Evolutionary conservation across 2,329 filamentous ascomycete species (phyloP), one percentile per base, ranked within the genome.

Genomic region (Lasiodiplodia sp.): DNA sequence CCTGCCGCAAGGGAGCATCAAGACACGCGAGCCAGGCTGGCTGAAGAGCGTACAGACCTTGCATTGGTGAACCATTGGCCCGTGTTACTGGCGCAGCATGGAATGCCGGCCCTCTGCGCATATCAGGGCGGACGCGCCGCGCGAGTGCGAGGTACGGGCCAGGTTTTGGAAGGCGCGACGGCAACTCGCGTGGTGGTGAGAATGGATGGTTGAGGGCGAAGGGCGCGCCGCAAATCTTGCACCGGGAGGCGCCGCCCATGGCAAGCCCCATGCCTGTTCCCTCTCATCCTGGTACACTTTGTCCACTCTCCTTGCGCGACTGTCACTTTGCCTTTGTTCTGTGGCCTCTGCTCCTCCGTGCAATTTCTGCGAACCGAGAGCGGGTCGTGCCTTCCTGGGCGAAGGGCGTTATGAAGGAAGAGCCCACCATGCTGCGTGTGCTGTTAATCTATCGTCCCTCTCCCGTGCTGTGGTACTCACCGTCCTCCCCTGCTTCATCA

Each of bases 11-110:
- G 64, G 64, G 64, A 58, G 52, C 40, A 49, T 38, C 53, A 40
- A 67, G 58, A 63, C 58, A 63, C 58, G 58, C 58, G 58, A 63
- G 58, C 58, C 58, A 63, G 58, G 40, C 58, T 49, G 64, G 55
- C 53, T 47, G 64, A 67, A 67, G 64, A 67, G 58, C 64, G 64
- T 51, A 67, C 64, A 49, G n/a, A 58, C 52, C 64, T 67, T 67
- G 64, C 64, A 49, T 62, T 14, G 31, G 21, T 60, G 58, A 49
- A 34, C 58, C 23, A 44, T n/a, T 57, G 40, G 52, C 2, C 37
- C 44, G 64, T 67, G 52, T 38, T 12, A 49, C 38, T 28, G 53
- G 38, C 21, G 31, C 21, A 23, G 38, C 25, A n/a, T 51, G 53
- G 64, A 67, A 67, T 67, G 52, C n/a, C 11, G 8, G n/a, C 14